Base-by-base conservation (phyloP, 2,329 filamentous ascomycete species). In the Stenocarpella maydis region DNA sequence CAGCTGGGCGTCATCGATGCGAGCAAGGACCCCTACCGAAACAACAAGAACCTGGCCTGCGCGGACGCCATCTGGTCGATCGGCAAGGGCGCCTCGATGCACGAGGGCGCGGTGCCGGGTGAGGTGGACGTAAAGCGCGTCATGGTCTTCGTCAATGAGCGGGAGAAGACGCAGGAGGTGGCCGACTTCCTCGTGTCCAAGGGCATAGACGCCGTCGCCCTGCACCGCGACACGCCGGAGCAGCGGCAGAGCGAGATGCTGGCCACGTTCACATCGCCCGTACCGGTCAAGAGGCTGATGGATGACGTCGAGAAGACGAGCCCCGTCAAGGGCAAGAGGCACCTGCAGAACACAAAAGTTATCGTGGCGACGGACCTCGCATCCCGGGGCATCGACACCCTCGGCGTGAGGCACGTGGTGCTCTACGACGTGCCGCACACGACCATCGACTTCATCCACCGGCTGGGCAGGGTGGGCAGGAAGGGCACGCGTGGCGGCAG, bases 391-490 rank as follows among this genome's bases (percentile, higher is more conserved):
- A 97, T 99, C 75, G 96, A 99, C 79, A 99, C 96, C 0, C 82
- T 98, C 37, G 92, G 93, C 21, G 95, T 98, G 21, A 88, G 93
- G 69, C 93, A 97, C 74, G 96, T 99, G 65, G 91, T 99, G 67
- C 82, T 99, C 31, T 98, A 97, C 79, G 94, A 99, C 78, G 95
- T 99, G n/a, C 96, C 96, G 5, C 95, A 98, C 78, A 97, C 93
- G 0, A 97, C 94, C 0, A 97, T 99, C 71, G 97, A 99, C 80
- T 99, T 99, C 76, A 98, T 99, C 76, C 97, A 99, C 80, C 91
- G 97, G 19, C 88, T 98, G 5, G 96, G 96, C 19, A 88, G 96
- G 69, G 94, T 96, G 1, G 96, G 96, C 0, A 88, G 96, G 41
- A 98, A 98, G 94, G 94, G 94, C 3, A 88, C 94, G 71, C 88